Percentiles rank a stretch among this genome's conserved stretches.
Evolutionary conservation across 73 alveolate genomes (phyloP).

Genomic region (Symbiodinium natans): DNA sequence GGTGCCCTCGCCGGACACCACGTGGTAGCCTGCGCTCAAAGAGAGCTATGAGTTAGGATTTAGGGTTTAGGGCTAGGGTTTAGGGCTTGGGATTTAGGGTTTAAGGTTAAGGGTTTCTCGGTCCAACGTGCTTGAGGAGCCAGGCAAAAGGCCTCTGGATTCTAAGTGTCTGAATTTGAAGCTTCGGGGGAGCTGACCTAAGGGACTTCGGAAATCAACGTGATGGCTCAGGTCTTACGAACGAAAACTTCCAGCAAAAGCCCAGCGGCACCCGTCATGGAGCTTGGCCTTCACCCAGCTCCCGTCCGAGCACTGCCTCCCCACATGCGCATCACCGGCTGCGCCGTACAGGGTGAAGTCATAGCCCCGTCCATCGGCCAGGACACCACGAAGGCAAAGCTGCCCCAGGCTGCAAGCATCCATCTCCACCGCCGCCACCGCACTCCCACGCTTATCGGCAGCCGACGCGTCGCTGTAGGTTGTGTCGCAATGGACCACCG

Average conservation of each 20-base stretch:
- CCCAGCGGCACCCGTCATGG: background rate
- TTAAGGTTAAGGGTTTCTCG: background rate
- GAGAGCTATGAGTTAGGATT: too few species aligned
- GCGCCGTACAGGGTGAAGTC: background rate
- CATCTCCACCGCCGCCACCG: constrained; percentile 32
- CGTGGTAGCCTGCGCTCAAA: background rate
- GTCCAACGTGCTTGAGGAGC: background rate
- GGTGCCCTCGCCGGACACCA: constrained; percentile 42
- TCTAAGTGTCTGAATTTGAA: too few species aligned
- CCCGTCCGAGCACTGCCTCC: background rate
- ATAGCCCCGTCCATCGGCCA: constrained; percentile 28
- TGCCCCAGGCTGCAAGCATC: background rate
- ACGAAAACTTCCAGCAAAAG: too few species aligned
- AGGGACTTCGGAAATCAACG: too few species aligned
- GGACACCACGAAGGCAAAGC: background rate
- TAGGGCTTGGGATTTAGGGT: background rate
- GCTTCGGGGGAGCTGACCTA: too few species aligned
- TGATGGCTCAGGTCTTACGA: too few species aligned
- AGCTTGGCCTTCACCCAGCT: constrained; percentile 15
- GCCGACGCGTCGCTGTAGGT: constrained; percentile 42
- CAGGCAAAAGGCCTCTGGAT: too few species aligned
- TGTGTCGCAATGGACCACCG: constrained; percentile 18
- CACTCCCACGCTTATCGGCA: constrained; percentile 16
- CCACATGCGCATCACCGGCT: background rate
- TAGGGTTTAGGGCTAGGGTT: background rate